A percentile compares a stretch with the other conserved stretches of the same genome.
Conservation (phyloP, 2,329 filamentous ascomycete species). For the Colletotrichum liriopes region DNA sequence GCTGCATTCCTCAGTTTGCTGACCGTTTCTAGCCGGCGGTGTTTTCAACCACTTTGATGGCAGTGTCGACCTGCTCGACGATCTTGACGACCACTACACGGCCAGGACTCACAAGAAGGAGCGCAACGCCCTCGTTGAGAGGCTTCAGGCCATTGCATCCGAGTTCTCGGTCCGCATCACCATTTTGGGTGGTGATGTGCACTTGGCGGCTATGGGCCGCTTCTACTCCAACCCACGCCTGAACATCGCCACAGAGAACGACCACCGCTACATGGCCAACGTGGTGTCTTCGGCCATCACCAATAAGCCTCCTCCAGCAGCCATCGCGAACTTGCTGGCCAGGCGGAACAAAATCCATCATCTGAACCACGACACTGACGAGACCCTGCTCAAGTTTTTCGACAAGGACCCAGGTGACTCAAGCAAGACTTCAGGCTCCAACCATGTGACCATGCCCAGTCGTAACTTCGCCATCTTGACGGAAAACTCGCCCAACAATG, state of each 20-base stretch:
- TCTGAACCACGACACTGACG: constrained; percentile 82
- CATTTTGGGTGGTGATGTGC: constrained; percentile 94
- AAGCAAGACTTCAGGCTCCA: constrained; percentile 81
- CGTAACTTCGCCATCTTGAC: constrained; percentile 94
- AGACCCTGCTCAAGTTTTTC: constrained; percentile 95
- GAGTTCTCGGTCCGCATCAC: constrained; percentile 92
- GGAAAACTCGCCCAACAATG: constrained; percentile 81
- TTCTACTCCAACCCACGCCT: constrained; percentile 94
- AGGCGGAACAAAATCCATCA: constrained; percentile 88
- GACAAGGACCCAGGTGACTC: constrained; percentile 85
- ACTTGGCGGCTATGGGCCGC: constrained; percentile 90
- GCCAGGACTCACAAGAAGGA: constrained; percentile 92
- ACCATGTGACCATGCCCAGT: constrained; percentile 91
- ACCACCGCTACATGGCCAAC: constrained; percentile 96
- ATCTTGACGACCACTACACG: constrained; percentile 97
- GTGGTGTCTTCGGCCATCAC: constrained; percentile 95
- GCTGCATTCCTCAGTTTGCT: constrained; percentile 18
- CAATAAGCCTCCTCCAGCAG: constrained; percentile 92
- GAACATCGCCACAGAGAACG: constrained; percentile 82
- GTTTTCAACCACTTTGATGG: constrained; percentile 97
- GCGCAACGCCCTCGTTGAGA: constrained; percentile 82
- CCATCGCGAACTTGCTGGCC: constrained; percentile 90
- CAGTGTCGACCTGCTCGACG: constrained; percentile 91
- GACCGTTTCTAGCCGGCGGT: constrained; percentile 70
- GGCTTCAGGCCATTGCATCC: constrained; percentile 86